Percentiles rank a stretch among this genome's conserved stretches.
phyloP scores from a whole-genome alignment of 1,284 basidiomycete species.

The Trametes pubescens region DNA sequence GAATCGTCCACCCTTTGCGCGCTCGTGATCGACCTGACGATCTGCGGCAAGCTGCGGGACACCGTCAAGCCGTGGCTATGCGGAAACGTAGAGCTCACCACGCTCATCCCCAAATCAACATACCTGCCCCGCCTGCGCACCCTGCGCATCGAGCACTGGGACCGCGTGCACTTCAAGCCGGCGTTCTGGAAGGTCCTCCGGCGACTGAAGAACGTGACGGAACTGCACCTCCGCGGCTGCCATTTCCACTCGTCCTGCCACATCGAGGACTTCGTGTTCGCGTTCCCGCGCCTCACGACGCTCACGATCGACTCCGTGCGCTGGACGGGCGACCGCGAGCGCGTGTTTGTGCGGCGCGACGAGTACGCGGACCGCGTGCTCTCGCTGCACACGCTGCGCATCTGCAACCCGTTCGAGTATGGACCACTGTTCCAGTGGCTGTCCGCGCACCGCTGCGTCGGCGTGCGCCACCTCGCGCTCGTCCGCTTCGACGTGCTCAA shows the following conservation, averaged over 20 bases:
- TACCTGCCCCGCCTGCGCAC: constrained; percentile 9
- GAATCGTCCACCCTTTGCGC: constrained; percentile 3
- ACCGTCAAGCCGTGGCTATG: constrained; percentile 2
- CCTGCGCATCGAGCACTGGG: constrained; percentile 15
- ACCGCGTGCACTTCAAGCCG: neutral
- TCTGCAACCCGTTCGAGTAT: constrained; percentile 18
- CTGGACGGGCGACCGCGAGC: constrained; percentile 8
- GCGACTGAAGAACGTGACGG: constrained; percentile 1
- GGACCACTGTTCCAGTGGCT: constrained; percentile 15
- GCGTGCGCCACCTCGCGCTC: constrained; percentile 13
- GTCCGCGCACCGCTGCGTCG: neutral
- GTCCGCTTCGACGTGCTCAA: constrained; percentile 12
- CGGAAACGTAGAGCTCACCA: neutral
- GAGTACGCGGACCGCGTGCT: neutral
- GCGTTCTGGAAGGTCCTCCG: neutral
- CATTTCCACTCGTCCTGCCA: neutral
- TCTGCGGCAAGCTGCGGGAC: constrained; percentile 4
- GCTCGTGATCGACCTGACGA: neutral
- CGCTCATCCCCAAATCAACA: neutral
- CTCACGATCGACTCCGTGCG: constrained; percentile 16
- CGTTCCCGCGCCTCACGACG: constrained; percentile 4
- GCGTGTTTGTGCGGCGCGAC: neutral
- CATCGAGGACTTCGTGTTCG: constrained; percentile 11
- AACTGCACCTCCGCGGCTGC: constrained; percentile 16
- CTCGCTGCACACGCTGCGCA: neutral